Evolutionary conservation across 208 protist genomes (phyloP), one percentile per base, ranked within the genome.

Genomic region (Leishmania aethiopica): DNA sequence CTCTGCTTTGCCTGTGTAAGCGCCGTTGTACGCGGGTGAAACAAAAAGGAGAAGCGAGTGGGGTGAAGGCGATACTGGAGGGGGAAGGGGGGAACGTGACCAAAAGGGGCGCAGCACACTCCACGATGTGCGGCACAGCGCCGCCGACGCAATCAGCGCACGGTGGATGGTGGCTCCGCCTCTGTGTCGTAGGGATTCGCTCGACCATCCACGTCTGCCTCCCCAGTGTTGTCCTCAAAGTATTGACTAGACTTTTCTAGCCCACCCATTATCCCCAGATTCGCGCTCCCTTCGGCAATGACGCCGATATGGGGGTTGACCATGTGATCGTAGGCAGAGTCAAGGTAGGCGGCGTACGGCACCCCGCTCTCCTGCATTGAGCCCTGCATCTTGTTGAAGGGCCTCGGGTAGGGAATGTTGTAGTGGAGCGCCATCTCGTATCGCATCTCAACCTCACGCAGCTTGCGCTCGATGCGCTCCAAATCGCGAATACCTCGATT

Each of bases 391-490:
- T 96, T 96, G 85, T 98, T 88, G 74, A 93, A 93, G 2, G 91
- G 85, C 1, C 95, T 84, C 0, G 95, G 95, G 86, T 98, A 98
- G 11, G 95, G 95, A 45, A 97, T 96, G 42, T 78, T 77, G 84
- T 98, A 98, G 85, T 98, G 95, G 40, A 96, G 47, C 28, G 88
- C 95, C 81, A 98, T 86, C 80, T 91, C 93, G 76, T 97, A 96
- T 10, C 95, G 92, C 93, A 97, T 96, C 83, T 98, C 95, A 17
- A 93, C 95, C 88, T 98, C 93, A 25, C 93, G 93, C 84, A 98
- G 45, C 80, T 98, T 98, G 22, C 92, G 86, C 82, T 92, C 64
- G 51, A 98, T 95, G 3, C 75, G 64, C 28, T 86, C 85, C 22
- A 93, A 75, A 45, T 97, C 93, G 35, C 78, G 84, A 55, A 98